phyloP scores from a whole-genome alignment of 495 filamentous ascomycete species.

The Thermothielavioides terrestris region DNA sequence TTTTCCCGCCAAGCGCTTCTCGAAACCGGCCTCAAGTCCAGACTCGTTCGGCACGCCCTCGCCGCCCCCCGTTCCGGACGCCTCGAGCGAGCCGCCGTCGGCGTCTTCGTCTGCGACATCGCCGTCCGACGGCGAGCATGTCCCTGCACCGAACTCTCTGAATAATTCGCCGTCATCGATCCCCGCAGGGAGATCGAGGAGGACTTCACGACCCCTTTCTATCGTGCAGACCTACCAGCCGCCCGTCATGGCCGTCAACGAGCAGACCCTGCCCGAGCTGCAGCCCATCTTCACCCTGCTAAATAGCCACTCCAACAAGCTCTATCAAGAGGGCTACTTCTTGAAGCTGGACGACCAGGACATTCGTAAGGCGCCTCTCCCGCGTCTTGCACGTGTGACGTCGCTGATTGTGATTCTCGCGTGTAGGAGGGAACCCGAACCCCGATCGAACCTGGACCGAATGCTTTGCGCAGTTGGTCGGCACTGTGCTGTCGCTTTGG shows the following conservation, averaged over 20 bases:
- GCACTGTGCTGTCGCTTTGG: conserved; percentile 92
- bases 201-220: conserved; percentile 46
- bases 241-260: conserved; percentile 71
- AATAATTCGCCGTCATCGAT: conserved; percentile 16
- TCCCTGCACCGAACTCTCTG: conserved; percentile 19
- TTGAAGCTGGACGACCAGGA: conserved; percentile 92
- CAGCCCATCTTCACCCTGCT: conserved; percentile 90
- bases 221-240: conserved; percentile 78
- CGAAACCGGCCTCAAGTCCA: conserved; percentile 26
- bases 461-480: conserved; percentile 94
- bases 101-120: conserved; percentile 21
- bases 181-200: conserved; percentile 20
- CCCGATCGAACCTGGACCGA: conserved; percentile 86
- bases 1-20: conserved; percentile 2
- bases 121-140: conserved; percentile 28
- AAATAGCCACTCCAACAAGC: conserved; percentile 91
- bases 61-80: conserved; percentile 14
- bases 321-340: conserved; percentile 97
- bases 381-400: neutral
- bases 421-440: conserved; percentile 73
- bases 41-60: conserved; percentile 8
- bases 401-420: conserved; percentile 19
- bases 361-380: conserved; percentile 52
- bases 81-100: conserved; percentile 18
- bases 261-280: conserved; percentile 83